These are phyloP conservation scores for Rhipidocladum racemiflorum DNA, from an alignment of 176 grass and related monocot genomes.

Conservation along the genomic window DNA sequence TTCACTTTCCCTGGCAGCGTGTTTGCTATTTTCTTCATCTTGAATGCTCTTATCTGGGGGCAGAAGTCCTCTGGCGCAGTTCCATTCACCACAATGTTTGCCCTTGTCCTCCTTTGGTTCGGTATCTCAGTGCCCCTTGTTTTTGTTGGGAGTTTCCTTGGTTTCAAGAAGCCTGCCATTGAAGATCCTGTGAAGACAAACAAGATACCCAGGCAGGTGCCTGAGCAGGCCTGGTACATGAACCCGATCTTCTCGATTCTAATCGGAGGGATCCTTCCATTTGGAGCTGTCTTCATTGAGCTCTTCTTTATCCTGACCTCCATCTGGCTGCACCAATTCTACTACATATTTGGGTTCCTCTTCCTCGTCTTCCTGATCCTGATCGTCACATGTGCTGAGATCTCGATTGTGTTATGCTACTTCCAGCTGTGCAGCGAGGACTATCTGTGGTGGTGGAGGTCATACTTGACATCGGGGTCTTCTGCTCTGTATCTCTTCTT, in stretches of 20 bases:
- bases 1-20: constrained; percentile 77
- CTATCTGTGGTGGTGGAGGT: constrained; percentile 94
- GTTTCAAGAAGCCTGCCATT: constrained; percentile 73
- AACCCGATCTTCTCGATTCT: constrained; percentile 78
- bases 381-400: constrained; percentile 82
- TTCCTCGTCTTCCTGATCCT: constrained; percentile 90
- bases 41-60: constrained; percentile 83
- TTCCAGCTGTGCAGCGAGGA: constrained; percentile 96
- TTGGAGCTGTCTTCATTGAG: constrained; percentile 89
- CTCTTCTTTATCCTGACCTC: constrained; percentile 92
- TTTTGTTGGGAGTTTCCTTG: constrained; percentile 80
- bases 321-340: constrained; percentile 91
- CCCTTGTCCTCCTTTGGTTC: constrained; percentile 92
- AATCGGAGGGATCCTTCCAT: constrained; percentile 83
- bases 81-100: constrained; percentile 93
- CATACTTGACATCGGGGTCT: constrained; percentile 84
- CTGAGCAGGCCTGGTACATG: constrained; percentile 94
- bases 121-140: constrained; percentile 90
- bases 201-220: constrained; percentile 85
- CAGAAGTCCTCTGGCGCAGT: constrained; percentile 91
- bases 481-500: constrained; percentile 88
- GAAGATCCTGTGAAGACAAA: constrained; percentile 92
- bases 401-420: constrained; percentile 89
- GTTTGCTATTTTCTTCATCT: constrained; percentile 71
- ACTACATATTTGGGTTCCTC: constrained; percentile 96